Evolutionary conservation across 1,284 basidiomycete genomes (phyloP), one percentile per base, ranked within the genome.

Genomic region (Acaromyces ingoldii): DNA sequence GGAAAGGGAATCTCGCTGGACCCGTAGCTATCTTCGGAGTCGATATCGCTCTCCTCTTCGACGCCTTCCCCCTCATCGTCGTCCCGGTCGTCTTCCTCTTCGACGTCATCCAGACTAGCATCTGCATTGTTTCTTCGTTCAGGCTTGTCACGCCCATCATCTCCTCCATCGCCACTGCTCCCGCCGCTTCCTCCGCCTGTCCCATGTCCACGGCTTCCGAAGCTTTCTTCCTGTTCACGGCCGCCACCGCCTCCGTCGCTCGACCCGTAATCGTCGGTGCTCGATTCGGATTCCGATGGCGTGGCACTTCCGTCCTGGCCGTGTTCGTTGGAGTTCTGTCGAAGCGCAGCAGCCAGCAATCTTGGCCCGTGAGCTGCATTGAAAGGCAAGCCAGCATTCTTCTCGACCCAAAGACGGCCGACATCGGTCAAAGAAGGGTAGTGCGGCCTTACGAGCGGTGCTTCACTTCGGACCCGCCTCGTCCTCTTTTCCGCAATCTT

Each of bases 261-360:
- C 15, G 65, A 68, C 4, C 67, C 67, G 38, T 67, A 67, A 41
- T 67, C 62, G 36, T 63, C 63, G 15, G 65, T 63, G 29, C 53
- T 54, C 21, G 55, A 55, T 28, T 46, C 31, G 10, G 48, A 47
- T 9, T n/a, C n/a, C n/a, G 36, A 38, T 28, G 40, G n/a, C 11
- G 5, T 44, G n/a, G 5, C 34, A 37, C n/a, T n/a, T 1, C 17
- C 34, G 21, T 5, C 6, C n/a, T 6, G 6, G 10, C 19, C 41
- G 22, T 45, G 29, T 7, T 17, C 24, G 10, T 22, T 9, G 17
- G 21, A 26, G 40, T 31, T 19, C 43, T 21, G 19, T n/a, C 17
- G 15, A 13, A n/a, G 34, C 24, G 24, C 42, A 44, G 40, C 36
- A 30, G 39, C 26, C 6, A 51, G 17, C 11, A 55, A 9, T 2